Evolutionary conservation across 371 early-diverging fungal species (phyloP).

Genomic region (Lichtheimia ramosa): DNA sequence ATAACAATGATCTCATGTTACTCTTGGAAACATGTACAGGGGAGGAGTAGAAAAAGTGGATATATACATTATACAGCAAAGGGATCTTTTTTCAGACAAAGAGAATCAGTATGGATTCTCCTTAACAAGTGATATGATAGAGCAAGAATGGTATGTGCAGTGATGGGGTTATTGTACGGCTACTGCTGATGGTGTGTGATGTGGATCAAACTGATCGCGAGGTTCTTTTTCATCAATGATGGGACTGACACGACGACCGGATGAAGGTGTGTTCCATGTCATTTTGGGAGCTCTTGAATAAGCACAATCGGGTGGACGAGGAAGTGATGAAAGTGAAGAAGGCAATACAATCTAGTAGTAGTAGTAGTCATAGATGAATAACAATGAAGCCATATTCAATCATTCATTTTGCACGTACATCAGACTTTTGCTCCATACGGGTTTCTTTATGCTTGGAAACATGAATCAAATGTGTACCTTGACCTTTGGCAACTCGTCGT

Average conservation of each 20-base stretch:
- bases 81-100: neutral
- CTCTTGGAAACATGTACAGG: neutral
- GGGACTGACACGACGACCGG: constrained; percentile 9
- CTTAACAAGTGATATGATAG: neutral
- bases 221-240: constrained; percentile 11
- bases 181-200: no score
- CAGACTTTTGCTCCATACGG: constrained; percentile 8
- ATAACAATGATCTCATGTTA: neutral
- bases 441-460: constrained; percentile 40
- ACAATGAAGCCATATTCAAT: no score
- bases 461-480: constrained; percentile 49
- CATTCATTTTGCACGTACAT: no score
- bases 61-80: constrained; percentile 1
- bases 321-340: constrained; percentile 5
- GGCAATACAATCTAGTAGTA: neutral
- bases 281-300: constrained; percentile 12
- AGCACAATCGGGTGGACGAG: constrained; percentile 8
- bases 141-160: neutral
- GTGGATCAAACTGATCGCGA: neutral
- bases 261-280: constrained; percentile 1
- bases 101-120: neutral
- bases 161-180: neutral
- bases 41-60: neutral
- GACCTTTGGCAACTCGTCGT: constrained; percentile 42
- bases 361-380: no score